Conservation (phyloP, 257 asterid species). For the Asclepias syriaca region DNA sequence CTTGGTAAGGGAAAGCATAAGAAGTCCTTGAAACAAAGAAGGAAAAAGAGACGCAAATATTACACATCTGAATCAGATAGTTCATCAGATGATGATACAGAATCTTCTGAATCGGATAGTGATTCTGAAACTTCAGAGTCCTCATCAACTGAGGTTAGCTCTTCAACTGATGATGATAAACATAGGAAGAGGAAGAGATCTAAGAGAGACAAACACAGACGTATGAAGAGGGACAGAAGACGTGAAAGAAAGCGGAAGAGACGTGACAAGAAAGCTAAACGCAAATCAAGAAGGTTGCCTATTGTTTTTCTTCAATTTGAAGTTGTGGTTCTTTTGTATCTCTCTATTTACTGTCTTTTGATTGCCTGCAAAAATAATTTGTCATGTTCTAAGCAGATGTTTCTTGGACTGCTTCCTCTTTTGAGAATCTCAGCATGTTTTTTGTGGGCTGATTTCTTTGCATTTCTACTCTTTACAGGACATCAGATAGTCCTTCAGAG, state of each 20-base stretch:
- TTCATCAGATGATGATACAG: slow-evolving; percentile 60
- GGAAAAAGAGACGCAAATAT: slow-evolving; percentile 67
- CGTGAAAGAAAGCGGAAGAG: slow-evolving; percentile 76
- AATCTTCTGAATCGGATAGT: slow-evolving; percentile 79
- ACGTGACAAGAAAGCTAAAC: slow-evolving; percentile 74
- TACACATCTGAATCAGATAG: slow-evolving; percentile 85
- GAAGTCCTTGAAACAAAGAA: slow-evolving; percentile 62
- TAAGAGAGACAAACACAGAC: slow-evolving; percentile 64
- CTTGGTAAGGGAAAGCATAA: slow-evolving; percentile 58
- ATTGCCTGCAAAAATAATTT: not conserved
- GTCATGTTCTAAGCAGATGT: not conserved
- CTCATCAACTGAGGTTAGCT: slow-evolving; percentile 75
- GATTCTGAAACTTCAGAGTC: slow-evolving; percentile 61
- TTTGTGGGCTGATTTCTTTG: not conserved
- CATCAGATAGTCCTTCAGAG: slow-evolving; percentile 43
- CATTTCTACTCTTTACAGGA: slow-evolving; percentile 35
- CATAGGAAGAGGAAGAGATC: slow-evolving; percentile 86
- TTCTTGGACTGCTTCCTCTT: not conserved
- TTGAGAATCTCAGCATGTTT: not conserved
- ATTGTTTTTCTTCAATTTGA: not conserved
- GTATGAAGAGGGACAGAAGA: slow-evolving; percentile 59
- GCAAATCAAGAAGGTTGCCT: slow-evolving; percentile 65
- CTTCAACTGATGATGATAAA: slow-evolving; percentile 74
- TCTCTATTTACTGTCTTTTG: not conserved
- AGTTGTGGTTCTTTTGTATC: not conserved